Evolutionary conservation across 345 rosid species (phyloP), one percentile per base, ranked within the genome.

Genomic region (Populus ilicifolia): DNA sequence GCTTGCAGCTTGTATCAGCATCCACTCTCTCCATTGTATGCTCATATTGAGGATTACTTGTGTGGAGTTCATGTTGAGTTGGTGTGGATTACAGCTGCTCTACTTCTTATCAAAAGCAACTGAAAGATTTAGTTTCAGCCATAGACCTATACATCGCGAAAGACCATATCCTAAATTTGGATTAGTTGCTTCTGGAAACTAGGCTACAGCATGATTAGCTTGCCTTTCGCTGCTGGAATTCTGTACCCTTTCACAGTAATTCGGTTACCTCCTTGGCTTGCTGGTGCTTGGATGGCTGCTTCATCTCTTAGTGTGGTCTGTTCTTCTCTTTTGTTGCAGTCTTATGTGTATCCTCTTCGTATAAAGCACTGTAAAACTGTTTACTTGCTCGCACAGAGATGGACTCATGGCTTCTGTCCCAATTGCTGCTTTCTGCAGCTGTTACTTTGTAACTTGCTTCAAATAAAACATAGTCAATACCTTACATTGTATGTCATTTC

Each of bases 141-240:
- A 25, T 43, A 6, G 70, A 75, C 1, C 78, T 65, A 29, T 27
- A 27, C 29, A 27, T 39, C 41, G 23, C 20, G 41, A 56, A 46
- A n/a, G 39, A 66, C 71, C 56, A 23, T 75, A 11, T 27, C 59
- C 27, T 41, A 43, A 11, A 75, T 75, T 11, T 20, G 71, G 23
- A 18, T 63, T 18, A 75, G 66, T 25, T 64, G 23, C 13, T 12
- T 43, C 11, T 65, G 27, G 9, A 70, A 70, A 14, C 11, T 65
- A 21, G 62, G 20, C 20, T 75, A 65, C 59, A 75, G 29, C 59
- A 8, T 17, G 59, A 11, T 75, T 6, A 41, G 30, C 33, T 25
- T 75, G 11, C 77, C 77, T 21, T 6, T 75, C 1, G 63, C 71
- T 23, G 77, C 77, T 21, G 77, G 77, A 1, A 48, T 65, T 23